Base-by-base conservation (phyloP, 2,329 filamentous ascomycete genomes). In the Beauveria sp. region DNA sequence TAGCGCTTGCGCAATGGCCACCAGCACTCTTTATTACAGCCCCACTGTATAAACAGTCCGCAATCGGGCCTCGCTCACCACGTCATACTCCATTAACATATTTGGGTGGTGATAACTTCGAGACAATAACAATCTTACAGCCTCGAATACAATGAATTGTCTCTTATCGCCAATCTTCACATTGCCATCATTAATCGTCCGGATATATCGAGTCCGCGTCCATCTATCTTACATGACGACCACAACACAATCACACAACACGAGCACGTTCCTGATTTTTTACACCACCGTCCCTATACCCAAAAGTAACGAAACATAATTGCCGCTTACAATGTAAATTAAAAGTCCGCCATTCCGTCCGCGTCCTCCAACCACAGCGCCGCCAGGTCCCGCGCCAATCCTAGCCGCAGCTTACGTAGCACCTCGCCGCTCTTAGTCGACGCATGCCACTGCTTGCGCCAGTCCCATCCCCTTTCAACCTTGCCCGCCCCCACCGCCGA, bases 361-460 rank as follows among this genome's bases (percentile, higher is more conserved):
- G 85, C 84, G 64, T 89, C 86, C 61, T 83, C 79, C 40, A 89
- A 73, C 87, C 88, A 92, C 58, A 87, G 77, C 68, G 79, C 82
- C 16, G 84, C 88, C 69, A 96, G 75, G 66, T 94, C 91, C 71
- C 82, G 84, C 16, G 90, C 89, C 69, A 96, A 73, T 2, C 87
- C 89, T 56, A 91, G 72, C 65, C 92, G 82, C 73, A 96, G 71
- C 65, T 87, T 82, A 65, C 81, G 80, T 62, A 96, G 75, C n/a
- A 97, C 79, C 64, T 93, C 89, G 53, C 80, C 79, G 0, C 85
- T 89, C 64, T 77, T 85, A 20, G 82, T 84, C 12, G 78, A 79
- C 34, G 82, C 69, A 84, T 78, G 87, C 88, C 96, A 77, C 86
- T 89, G 90, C 72, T 77, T 78, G 66, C 90, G 79, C 91, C 89